A percentile compares a stretch with the other conserved stretches of the same genome.
phyloP scores from a whole-genome alignment of 2,329 filamentous ascomycete species.

The Cadophora sp. region DNA sequence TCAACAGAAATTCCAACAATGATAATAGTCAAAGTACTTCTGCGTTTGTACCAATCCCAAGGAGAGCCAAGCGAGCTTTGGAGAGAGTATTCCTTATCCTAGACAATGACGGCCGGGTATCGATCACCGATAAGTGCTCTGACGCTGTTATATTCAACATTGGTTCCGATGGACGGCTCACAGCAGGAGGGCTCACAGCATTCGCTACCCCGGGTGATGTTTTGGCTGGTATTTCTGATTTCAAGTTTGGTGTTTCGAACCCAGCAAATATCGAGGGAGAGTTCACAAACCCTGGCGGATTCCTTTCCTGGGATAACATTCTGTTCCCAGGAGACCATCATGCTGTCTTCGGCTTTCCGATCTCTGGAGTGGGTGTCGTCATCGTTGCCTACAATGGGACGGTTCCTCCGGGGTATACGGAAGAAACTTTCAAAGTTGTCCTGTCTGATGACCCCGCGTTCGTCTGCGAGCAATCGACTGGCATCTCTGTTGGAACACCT shows the following conservation, averaged over 20 bases:
- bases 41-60: neutral
- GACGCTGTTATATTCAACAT: slow-evolving; percentile 15
- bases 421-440: neutral
- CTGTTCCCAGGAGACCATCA: neutral
- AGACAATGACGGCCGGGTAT: neutral
- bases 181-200: slow-evolving; percentile 2
- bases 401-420: slow-evolving; percentile 6
- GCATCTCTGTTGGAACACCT: neutral
- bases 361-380: neutral
- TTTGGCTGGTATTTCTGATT: neutral
- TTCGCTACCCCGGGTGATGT: slow-evolving; percentile 2
- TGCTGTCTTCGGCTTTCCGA: slow-evolving; percentile 1
- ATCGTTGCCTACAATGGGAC: slow-evolving; percentile 4
- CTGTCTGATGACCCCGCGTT: neutral
- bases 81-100: slow-evolving; percentile 10
- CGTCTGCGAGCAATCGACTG: neutral
- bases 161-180: neutral
- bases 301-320: neutral
- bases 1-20: neutral
- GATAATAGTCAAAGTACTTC: neutral
- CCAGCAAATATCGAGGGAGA: neutral
- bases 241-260: slow-evolving; percentile 5
- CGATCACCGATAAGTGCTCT: neutral
- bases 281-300: neutral
- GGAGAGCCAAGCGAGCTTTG: neutral